Evolutionary conservation across 164 flowering plant genomes (phyloP).

Genomic region (Vitis cinerea): DNA sequence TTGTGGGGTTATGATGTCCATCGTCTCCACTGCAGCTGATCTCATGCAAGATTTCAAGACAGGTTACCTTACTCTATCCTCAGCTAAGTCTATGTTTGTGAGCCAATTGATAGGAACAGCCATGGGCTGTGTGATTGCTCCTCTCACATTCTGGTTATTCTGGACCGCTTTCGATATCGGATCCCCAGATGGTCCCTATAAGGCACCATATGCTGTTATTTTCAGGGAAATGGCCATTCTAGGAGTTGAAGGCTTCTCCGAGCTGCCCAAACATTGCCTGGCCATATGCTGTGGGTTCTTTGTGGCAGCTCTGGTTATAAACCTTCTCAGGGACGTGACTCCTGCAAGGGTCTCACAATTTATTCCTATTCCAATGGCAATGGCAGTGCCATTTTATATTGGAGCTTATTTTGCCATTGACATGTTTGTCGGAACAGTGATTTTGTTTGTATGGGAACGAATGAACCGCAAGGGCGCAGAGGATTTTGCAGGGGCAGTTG

Average conservation of each 20-base stretch:
- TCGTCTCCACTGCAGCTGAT: slow-evolving; percentile 97
- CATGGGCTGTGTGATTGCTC: slow-evolving; percentile 94
- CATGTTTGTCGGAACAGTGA: slow-evolving; percentile 93
- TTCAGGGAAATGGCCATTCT: slow-evolving; percentile 92
- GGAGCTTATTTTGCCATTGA: slow-evolving; percentile 97
- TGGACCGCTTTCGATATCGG: slow-evolving; percentile 97
- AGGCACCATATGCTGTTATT: slow-evolving; percentile 93
- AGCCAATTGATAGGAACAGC: slow-evolving; percentile 89
- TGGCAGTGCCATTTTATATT: slow-evolving; percentile 92
- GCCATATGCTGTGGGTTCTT: slow-evolving; percentile 81
- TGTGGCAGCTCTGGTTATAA: slow-evolving; percentile 65
- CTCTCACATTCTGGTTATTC: slow-evolving; percentile 92
- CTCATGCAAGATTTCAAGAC: slow-evolving; percentile 98
- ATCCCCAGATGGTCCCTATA: slow-evolving; percentile 83
- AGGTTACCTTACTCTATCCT: slow-evolving; percentile 89
- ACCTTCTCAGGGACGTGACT: slow-evolving; percentile 68
- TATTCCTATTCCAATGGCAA: slow-evolving; percentile 96
- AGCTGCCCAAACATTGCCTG: slow-evolving; percentile 85
- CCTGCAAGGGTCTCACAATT: slow-evolving; percentile 58
- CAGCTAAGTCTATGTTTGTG: slow-evolving; percentile 92
- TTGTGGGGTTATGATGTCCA: slow-evolving; percentile 95
- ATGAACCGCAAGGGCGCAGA: slow-evolving; percentile 68
- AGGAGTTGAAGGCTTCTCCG: slow-evolving; percentile 94
- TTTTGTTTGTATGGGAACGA: slow-evolving; percentile 81
- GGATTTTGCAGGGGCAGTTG: slow-evolving; percentile 89